Conservation (phyloP, 106 monocot genomes). For the Allium cepa region DNA sequence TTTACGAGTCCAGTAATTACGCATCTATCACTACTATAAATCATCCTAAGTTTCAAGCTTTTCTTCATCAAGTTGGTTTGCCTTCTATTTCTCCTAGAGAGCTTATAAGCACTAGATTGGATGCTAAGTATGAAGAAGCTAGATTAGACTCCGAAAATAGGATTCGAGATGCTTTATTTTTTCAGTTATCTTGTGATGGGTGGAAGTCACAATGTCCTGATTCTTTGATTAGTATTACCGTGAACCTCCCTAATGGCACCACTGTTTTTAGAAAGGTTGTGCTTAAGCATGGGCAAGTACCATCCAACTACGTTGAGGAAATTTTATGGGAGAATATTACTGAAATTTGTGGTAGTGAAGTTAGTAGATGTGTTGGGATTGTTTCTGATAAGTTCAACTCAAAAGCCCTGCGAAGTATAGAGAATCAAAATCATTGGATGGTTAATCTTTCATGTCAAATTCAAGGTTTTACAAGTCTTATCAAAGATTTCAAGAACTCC, state of each 20-base stretch:
- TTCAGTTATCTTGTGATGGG: slow-evolving; percentile 76
- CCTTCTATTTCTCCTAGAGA: slow-evolving; percentile 44
- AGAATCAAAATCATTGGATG: slow-evolving; percentile 38
- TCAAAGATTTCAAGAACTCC: slow-evolving; percentile 3
- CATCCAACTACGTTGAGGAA: slow-evolving; percentile 55
- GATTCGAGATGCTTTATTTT: slow-evolving; percentile 74
- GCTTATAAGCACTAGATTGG: slow-evolving; percentile 52
- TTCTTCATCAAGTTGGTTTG: slow-evolving; percentile 71
- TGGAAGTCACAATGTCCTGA: slow-evolving; percentile 21
- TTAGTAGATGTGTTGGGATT: slow-evolving; percentile 29
- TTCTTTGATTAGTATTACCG: slow-evolving; percentile 35
- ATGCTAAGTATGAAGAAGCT: slow-evolving; percentile 51
- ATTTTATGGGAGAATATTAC: slow-evolving; percentile 40
- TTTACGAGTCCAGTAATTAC: slow-evolving; percentile 57
- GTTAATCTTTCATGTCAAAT: slow-evolving; percentile 46
- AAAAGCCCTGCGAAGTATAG: slow-evolving; percentile 30
- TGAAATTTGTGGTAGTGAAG: slow-evolving; percentile 9
- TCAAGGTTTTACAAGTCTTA: slow-evolving; percentile 25
- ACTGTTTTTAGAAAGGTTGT: slow-evolving; percentile 62
- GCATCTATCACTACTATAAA: slow-evolving; percentile 63
- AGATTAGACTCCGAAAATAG: slow-evolving; percentile 51
- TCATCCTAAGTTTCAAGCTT: slow-evolving; percentile 70
- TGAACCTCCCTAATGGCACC: slow-evolving; percentile 90
- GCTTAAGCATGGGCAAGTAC: slow-evolving; percentile 23
- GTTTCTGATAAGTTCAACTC: slow-evolving; percentile 22